phyloP scores from a whole-genome alignment of 495 filamentous ascomycete genomes.

The Podospora fimiseda region DNA sequence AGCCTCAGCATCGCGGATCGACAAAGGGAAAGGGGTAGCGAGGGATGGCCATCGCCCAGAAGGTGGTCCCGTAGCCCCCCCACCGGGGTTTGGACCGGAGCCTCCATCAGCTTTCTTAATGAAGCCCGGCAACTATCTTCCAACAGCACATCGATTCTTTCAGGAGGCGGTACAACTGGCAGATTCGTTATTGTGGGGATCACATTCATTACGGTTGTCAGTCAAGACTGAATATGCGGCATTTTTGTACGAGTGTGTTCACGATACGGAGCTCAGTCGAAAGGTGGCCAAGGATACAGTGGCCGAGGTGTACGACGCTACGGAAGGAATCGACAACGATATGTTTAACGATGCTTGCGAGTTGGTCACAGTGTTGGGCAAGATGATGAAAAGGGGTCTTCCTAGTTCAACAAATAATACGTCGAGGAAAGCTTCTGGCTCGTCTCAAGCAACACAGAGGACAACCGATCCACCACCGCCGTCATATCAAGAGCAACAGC shows the following conservation, averaged over 20 bases:
- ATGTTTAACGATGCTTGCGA: conserved; percentile 75
- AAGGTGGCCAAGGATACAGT: conserved; percentile 76
- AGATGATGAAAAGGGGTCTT: conserved; percentile 68
- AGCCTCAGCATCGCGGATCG: conserved; percentile 26
- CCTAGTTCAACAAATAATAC: conserved; percentile 23
- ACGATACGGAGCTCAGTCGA: conserved; percentile 68
- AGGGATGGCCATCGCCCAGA: conserved; percentile 32
- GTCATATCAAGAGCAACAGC: no score
- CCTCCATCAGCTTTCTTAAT: conserved; percentile 63
- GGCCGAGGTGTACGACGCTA: conserved; percentile 81
- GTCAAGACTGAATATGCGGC: conserved; percentile 92
- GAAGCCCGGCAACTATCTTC: conserved; percentile 74
- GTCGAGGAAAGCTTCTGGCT: conserved; percentile 18
- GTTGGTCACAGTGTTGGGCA: conserved; percentile 64
- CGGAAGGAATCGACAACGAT: conserved; percentile 88
- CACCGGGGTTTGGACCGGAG: conserved; percentile 44
- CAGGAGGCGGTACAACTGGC: conserved; percentile 69
- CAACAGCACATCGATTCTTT: conserved; percentile 74
- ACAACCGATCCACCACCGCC: no score
- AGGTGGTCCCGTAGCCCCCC: conserved; percentile 45
- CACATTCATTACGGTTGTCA: conserved; percentile 81
- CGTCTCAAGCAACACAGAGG: conserved; percentile 19
- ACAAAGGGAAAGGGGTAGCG: conserved; percentile 42
- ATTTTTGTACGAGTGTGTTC: conserved; percentile 88
- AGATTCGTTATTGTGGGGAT: conserved; percentile 68